These are phyloP conservation scores for Podospora sp. DNA, from an alignment of 495 filamentous ascomycete species.

Conservation along the genomic window DNA sequence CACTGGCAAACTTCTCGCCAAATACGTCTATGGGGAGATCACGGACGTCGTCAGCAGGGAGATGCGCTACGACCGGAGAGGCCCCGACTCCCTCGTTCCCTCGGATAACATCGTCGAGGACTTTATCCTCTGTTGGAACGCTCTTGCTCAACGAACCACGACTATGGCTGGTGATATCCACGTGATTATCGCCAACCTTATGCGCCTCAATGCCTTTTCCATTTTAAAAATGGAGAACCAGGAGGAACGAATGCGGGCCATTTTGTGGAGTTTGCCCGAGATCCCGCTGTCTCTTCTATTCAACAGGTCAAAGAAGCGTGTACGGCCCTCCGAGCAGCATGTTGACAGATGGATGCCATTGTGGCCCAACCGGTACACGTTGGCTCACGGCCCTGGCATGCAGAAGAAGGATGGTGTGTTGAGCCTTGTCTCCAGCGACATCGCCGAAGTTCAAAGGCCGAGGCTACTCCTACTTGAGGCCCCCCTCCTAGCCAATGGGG, in stretches of 20 bases:
- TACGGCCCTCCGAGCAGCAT: conserved; percentile 3
- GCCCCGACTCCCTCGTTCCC: neutral
- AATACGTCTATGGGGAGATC: neutral
- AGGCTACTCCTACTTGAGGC: neutral
- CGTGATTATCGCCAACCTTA: conserved; percentile 8
- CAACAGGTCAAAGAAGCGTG: conserved; percentile 5
- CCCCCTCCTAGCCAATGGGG: neutral
- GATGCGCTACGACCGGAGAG: neutral
- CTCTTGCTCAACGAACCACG: conserved; percentile 6
- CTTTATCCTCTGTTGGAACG: conserved; percentile 8
- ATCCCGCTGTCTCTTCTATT: neutral
- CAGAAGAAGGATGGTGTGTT: neutral
- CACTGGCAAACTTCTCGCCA: neutral
- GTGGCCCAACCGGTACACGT: neutral
- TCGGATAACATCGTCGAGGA: neutral
- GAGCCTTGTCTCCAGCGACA: neutral
- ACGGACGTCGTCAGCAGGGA: neutral
- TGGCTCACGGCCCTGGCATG: neutral
- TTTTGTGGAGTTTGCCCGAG: conserved; percentile 9
- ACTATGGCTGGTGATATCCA: conserved; percentile 7
- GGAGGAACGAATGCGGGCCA: conserved; percentile 3
- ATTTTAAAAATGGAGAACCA: neutral
- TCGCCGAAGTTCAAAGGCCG: neutral
- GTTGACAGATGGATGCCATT: conserved; percentile 7
- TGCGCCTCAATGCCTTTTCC: conserved; percentile 11